phyloP scores from a whole-genome alignment of 2,329 filamentous ascomycete species.

The Beauveria sp. region DNA sequence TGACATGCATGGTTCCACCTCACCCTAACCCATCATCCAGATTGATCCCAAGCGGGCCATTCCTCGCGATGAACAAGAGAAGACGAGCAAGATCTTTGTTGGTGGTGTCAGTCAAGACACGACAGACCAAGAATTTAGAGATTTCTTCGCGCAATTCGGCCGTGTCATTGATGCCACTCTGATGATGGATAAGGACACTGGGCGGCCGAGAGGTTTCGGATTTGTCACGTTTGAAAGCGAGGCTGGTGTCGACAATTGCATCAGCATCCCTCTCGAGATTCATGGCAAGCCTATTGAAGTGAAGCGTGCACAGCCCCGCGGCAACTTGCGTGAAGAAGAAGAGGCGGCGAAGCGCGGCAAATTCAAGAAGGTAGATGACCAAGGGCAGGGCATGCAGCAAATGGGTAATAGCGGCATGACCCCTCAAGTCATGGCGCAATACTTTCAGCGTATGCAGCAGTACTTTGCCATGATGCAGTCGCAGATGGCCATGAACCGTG shows the following conservation, averaged over 20 bases:
- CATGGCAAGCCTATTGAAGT: slow-evolving; percentile 96
- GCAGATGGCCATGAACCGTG: slow-evolving; percentile 76
- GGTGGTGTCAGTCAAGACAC: slow-evolving; percentile 96
- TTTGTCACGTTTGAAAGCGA: slow-evolving; percentile 98
- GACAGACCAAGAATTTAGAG: slow-evolving; percentile 89
- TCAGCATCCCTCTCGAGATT: slow-evolving; percentile 80
- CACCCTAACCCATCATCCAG: slow-evolving; percentile 38
- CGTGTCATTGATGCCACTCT: slow-evolving; percentile 94
- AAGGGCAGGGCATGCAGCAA: slow-evolving; percentile 32
- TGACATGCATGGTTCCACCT: neutral
- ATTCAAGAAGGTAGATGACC: slow-evolving; percentile 46
- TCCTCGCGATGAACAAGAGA: slow-evolving; percentile 93
- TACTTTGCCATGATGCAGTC: slow-evolving; percentile 95
- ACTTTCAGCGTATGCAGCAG: slow-evolving; percentile 97
- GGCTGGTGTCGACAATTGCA: slow-evolving; percentile 84
- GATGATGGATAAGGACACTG: slow-evolving; percentile 99
- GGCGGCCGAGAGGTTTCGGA: slow-evolving; percentile 90
- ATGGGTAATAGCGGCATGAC: slow-evolving; percentile 64
- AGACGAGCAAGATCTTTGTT: slow-evolving; percentile 97
- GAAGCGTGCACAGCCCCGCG: slow-evolving; percentile 92
- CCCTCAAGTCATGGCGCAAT: slow-evolving; percentile 95
- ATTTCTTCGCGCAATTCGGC: slow-evolving; percentile 95
- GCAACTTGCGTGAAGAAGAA: slow-evolving; percentile 88
- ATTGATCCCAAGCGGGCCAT: slow-evolving; percentile 98
- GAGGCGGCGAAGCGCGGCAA: slow-evolving; percentile 57